These are phyloP conservation scores for Chernovozyma sophiae-reginae DNA, from an alignment of 1,139 yeast species.

Conservation along the genomic window DNA sequence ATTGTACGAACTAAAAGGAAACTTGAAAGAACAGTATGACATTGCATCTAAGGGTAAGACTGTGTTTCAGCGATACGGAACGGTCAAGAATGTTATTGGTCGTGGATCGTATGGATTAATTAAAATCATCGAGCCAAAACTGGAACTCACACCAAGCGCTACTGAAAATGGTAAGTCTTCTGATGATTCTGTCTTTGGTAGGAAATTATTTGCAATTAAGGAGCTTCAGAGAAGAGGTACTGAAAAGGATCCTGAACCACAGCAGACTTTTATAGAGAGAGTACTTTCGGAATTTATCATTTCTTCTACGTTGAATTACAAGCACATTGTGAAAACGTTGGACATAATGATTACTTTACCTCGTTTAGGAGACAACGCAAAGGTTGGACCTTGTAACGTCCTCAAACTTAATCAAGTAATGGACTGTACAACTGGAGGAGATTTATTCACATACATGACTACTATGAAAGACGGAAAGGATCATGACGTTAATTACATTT, in stretches of 20 bases:
- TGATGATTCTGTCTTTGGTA: conserved; percentile 18
- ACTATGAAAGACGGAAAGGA: conserved; percentile 14
- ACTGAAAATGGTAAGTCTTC: neutral
- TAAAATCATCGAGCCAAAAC: conserved; percentile 58
- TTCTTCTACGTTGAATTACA: conserved; percentile 64
- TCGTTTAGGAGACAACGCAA: neutral
- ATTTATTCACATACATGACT: conserved; percentile 44
- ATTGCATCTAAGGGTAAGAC: conserved; percentile 22
- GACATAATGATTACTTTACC: conserved; percentile 52
- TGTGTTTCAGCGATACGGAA: conserved; percentile 63
- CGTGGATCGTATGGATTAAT: conserved; percentile 86
- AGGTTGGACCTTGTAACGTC: conserved; percentile 1
- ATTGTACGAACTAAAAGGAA: conserved; percentile 19
- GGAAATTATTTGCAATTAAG: conserved; percentile 66
- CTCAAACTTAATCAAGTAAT: conserved; percentile 70
- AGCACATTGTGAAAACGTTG: conserved; percentile 63
- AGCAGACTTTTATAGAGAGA: conserved; percentile 59
- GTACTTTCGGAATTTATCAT: conserved; percentile 76
- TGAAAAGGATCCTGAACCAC: conserved; percentile 49
- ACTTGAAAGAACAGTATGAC: conserved; percentile 14
- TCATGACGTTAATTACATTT: conserved; percentile 12
- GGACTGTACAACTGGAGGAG: conserved; percentile 77
- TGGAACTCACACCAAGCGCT: conserved; percentile 9
- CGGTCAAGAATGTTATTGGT: conserved; percentile 77
- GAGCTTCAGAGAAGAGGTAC: conserved; percentile 44